phyloP scores from a whole-genome alignment of 2,329 filamentous ascomycete species.

The Amphichorda felina region DNA sequence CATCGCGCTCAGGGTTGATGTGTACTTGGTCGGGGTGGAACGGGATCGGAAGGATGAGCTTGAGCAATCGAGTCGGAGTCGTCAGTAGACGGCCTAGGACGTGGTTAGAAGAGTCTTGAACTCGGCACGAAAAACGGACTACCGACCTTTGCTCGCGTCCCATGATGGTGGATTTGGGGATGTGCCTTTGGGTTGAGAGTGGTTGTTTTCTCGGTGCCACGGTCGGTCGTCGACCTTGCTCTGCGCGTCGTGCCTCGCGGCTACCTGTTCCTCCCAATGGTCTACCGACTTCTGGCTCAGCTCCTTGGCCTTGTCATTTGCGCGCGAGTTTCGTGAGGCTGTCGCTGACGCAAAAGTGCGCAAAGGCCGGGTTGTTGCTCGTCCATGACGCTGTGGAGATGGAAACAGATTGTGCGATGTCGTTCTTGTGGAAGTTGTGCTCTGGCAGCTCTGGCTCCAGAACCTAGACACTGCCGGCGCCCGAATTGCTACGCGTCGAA shows the following conservation, averaged over 20 bases:
- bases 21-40: conserved; percentile 25
- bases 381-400: too few species aligned
- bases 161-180: conserved; percentile 13
- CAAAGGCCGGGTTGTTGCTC: too few species aligned
- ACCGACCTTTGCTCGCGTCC: conserved; percentile 18
- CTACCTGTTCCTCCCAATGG: conserved; percentile 23
- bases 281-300: conserved; percentile 19
- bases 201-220: conserved; percentile 50
- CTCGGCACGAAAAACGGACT: neutral
- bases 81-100: conserved; percentile 59
- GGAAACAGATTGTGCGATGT: too few species aligned
- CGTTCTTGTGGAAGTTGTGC: too few species aligned
- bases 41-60: conserved; percentile 64
- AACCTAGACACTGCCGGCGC: too few species aligned
- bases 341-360: too few species aligned
- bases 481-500: too few species aligned
- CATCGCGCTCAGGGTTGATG: conserved; percentile 25
- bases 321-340: neutral
- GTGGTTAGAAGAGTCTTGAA: neutral
- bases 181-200: conserved; percentile 21
- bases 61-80: conserved; percentile 68
- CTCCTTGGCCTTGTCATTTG: conserved; percentile 14
- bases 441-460: too few species aligned
- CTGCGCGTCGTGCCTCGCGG: conserved; percentile 21
- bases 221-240: conserved; percentile 48